These are phyloP conservation scores for Neurospora terricola DNA, from an alignment of 495 filamentous ascomycete species.

Conservation along the genomic window DNA sequence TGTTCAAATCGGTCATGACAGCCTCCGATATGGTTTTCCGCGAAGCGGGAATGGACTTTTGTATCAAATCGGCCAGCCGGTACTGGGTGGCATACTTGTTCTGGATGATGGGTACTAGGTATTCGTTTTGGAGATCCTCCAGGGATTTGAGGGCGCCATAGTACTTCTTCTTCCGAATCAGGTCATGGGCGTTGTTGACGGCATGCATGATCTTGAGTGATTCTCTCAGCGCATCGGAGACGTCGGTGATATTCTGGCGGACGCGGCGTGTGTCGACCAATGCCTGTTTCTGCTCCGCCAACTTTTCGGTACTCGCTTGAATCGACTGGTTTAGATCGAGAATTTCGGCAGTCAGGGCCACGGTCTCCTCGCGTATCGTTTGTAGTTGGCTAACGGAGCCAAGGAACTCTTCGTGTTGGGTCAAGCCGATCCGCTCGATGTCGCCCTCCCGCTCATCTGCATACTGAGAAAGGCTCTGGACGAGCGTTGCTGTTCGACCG, in stretches of 20 bases:
- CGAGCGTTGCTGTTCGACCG: constrained; percentile 61
- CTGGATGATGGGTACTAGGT: constrained; percentile 53
- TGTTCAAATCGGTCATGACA: constrained; percentile 95
- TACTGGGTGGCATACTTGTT: constrained; percentile 83
- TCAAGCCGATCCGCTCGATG: constrained; percentile 90
- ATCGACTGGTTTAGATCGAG: constrained; percentile 87
- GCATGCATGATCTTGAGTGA: constrained; percentile 86
- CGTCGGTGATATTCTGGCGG: constrained; percentile 92
- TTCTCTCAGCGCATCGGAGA: constrained; percentile 77
- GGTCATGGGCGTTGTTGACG: constrained; percentile 89
- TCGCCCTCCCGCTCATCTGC: constrained; percentile 78
- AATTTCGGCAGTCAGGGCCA: constrained; percentile 81
- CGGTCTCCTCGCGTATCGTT: constrained; percentile 78
- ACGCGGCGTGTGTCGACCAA: constrained; percentile 85
- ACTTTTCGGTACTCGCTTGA: constrained; percentile 86
- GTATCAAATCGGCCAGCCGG: constrained; percentile 92
- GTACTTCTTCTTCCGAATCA: constrained; percentile 84
- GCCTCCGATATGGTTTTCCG: constrained; percentile 89
- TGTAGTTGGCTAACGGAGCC: constrained; percentile 87
- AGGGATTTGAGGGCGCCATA: constrained; percentile 89
- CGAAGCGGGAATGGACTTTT: constrained; percentile 85
- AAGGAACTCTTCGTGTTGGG: constrained; percentile 94
- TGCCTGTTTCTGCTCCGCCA: constrained; percentile 89
- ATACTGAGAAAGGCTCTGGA: constrained; percentile 69
- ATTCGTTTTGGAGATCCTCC: constrained; percentile 93